Conservation (phyloP, 1,139 yeast species). For the Blastobotrys serpentis region DNA sequence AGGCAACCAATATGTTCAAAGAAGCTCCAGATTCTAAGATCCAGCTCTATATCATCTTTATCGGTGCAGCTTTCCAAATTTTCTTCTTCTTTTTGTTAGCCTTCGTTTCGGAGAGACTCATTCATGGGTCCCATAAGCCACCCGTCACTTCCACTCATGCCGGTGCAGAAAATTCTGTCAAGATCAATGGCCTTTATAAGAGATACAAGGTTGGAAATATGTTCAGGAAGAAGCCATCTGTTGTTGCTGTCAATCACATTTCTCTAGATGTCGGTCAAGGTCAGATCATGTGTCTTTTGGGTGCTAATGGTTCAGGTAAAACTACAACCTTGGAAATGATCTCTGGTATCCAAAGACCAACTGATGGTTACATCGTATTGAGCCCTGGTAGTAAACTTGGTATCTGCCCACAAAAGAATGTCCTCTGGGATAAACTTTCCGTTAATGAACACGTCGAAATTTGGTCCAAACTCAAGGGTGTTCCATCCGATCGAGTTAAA, state of each 20-base stretch:
- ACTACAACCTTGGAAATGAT: slow-evolving; percentile 42
- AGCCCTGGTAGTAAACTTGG: slow-evolving; percentile 35
- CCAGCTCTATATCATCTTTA: slow-evolving; percentile 33
- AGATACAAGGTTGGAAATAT: slow-evolving; percentile 25
- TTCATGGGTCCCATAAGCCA: slow-evolving; percentile 30
- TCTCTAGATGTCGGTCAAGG: slow-evolving; percentile 32
- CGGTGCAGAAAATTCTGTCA: slow-evolving; percentile 25
- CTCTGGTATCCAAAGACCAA: slow-evolving; percentile 36
- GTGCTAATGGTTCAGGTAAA: slow-evolving; percentile 44
- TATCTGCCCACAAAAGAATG: slow-evolving; percentile 42
- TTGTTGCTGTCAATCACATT: slow-evolving; percentile 37
- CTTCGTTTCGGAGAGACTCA: slow-evolving; percentile 27
- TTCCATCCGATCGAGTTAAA: slow-evolving; percentile 19
- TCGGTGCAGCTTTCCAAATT: slow-evolving; percentile 36
- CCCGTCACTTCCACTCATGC: slow-evolving; percentile 15
- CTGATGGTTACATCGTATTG: slow-evolving; percentile 33
- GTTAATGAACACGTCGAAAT: slow-evolving; percentile 38
- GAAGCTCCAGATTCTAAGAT: slow-evolving; percentile 33
- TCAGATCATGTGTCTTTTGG: slow-evolving; percentile 39
- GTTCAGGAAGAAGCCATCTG: slow-evolving; percentile 21
- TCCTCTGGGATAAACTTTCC: slow-evolving; percentile 40
- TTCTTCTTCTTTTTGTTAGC: slow-evolving; percentile 32
- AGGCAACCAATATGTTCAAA: slow-evolving; percentile 30
- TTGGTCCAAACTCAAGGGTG: slow-evolving; percentile 38
- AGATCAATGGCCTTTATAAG: slow-evolving; percentile 29